Percentiles rank a stretch among this genome's conserved stretches.
Evolutionary conservation across 2,329 filamentous ascomycete genomes (phyloP).

Genomic region (Fusarium sororula): DNA sequence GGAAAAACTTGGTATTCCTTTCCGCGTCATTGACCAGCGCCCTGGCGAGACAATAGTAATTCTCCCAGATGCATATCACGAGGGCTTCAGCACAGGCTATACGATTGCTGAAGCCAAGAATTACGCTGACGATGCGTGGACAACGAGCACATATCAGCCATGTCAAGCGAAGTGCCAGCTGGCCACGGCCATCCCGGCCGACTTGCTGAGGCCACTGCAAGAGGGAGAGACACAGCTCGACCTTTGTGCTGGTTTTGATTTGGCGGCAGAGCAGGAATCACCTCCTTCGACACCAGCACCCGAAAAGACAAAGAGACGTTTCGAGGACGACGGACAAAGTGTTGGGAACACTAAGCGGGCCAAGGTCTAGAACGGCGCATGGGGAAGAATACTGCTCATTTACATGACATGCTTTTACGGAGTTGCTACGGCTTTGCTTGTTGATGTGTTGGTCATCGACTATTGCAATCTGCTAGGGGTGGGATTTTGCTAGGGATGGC

Average conservation of each 20-base stretch:
- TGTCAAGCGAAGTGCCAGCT: slow-evolving; percentile 47
- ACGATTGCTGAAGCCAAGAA: slow-evolving; percentile 54
- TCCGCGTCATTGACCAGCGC: slow-evolving; percentile 50
- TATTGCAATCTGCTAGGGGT: slow-evolving; percentile 20
- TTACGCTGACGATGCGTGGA: slow-evolving; percentile 51
- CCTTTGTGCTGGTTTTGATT: slow-evolving; percentile 43
- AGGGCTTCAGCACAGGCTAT: slow-evolving; percentile 54
- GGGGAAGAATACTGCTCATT: not conserved
- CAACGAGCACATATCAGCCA: slow-evolving; percentile 47
- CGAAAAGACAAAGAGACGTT: slow-evolving; percentile 28
- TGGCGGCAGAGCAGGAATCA: slow-evolving; percentile 10
- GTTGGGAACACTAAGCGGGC: slow-evolving; percentile 27
- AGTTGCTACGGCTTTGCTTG: slow-evolving; percentile 15
- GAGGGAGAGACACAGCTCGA: slow-evolving; percentile 48
- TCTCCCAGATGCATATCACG: slow-evolving; percentile 52
- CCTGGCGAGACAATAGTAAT: slow-evolving; percentile 53
- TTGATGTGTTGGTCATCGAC: not conserved
- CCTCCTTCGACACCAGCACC: slow-evolving; percentile 15
- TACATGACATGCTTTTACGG: slow-evolving; percentile 14
- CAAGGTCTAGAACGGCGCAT: slow-evolving; percentile 29
- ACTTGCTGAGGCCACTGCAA: slow-evolving; percentile 44
- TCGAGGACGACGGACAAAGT: slow-evolving; percentile 11
- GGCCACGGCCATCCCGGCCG: slow-evolving; percentile 49
- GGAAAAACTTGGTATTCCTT: slow-evolving; percentile 50
- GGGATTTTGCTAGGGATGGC: slow-evolving; percentile 20